Percentiles rank a stretch among this genome's conserved stretches.
phyloP scores from a whole-genome alignment of 2,329 filamentous ascomycete species.

The Aspergillus tamarii region DNA sequence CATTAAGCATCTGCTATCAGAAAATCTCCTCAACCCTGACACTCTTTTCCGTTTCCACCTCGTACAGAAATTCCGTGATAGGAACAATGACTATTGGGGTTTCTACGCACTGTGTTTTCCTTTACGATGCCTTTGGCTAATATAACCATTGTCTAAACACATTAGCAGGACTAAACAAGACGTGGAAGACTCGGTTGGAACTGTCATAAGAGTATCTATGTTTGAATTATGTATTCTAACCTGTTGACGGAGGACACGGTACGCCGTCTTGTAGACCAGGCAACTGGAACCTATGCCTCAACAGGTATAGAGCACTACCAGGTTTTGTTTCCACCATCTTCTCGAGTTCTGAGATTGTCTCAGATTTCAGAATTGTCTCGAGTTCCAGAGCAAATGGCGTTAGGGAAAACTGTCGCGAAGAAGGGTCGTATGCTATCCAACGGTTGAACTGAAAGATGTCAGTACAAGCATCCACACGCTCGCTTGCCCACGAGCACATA shows the following conservation, averaged over 20 bases:
- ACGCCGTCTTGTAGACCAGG: not conserved
- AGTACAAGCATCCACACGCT: slow-evolving; percentile 5
- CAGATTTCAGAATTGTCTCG: slow-evolving; percentile 13
- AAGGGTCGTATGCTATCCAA: slow-evolving; percentile 44
- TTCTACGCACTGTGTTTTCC: not conserved
- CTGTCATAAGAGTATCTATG: not conserved
- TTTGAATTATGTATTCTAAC: not conserved
- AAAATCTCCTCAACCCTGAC: slow-evolving; percentile 27
- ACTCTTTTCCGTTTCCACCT: slow-evolving; percentile 72
- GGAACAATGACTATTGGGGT: slow-evolving; percentile 44
- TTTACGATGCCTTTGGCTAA: not conserved
- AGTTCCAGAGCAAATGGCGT: slow-evolving; percentile 36
- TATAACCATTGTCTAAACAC: not conserved
- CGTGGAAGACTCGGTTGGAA: not conserved
- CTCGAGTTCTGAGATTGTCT: not conserved
- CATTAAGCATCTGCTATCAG: not conserved
- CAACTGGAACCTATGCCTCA: not conserved
- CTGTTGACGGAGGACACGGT: not conserved
- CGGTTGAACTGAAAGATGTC: slow-evolving; percentile 35
- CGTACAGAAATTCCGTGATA: slow-evolving; percentile 76
- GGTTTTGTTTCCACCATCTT: not conserved
- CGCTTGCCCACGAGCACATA: slow-evolving; percentile 27
- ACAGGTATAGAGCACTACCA: slow-evolving; percentile 19
- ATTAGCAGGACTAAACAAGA: not conserved
- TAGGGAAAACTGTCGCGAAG: slow-evolving; percentile 33